Evolutionary conservation across 495 filamentous ascomycete genomes (phyloP).

Genomic region (Aspergillus carlsbadensis): DNA sequence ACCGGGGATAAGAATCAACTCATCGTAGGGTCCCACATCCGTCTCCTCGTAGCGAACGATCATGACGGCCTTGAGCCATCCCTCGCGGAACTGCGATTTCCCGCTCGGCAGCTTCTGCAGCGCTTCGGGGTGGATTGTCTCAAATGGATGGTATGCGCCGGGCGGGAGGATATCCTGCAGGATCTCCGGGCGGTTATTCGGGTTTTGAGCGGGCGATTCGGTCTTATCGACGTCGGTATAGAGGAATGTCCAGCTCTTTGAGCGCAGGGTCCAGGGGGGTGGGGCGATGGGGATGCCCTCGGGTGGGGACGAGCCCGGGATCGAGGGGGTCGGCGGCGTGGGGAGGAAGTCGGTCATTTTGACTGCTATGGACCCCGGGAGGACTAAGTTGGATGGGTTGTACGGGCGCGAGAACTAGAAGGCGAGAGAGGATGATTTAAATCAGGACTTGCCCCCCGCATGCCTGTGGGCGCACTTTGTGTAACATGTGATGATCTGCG

Average conservation of each 20-base stretch:
- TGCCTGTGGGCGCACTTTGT: no score
- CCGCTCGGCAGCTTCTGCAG: not conserved
- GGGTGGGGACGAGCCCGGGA: not conserved
- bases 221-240: not conserved
- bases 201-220: conserved; percentile 1
- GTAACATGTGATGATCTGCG: not conserved
- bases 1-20: not conserved
- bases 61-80: conserved; percentile 3
- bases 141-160: conserved; percentile 3
- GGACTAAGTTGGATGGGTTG: no score
- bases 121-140: not conserved
- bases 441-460: not conserved
- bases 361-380: no score
- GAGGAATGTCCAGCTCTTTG: conserved; percentile 5
- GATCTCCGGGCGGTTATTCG: not conserved
- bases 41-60: not conserved
- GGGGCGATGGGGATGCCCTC: not conserved
- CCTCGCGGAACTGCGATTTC: not conserved
- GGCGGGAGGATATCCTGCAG: not conserved
- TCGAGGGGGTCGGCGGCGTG: not conserved
- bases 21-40: conserved; percentile 2
- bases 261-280: conserved; percentile 4
- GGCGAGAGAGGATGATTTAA: not conserved
- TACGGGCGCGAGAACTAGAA: no score
- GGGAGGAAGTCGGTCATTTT: not conserved